Base-by-base conservation (phyloP, 2,329 filamentous ascomycete genomes). In the Microsporum canis region DNA sequence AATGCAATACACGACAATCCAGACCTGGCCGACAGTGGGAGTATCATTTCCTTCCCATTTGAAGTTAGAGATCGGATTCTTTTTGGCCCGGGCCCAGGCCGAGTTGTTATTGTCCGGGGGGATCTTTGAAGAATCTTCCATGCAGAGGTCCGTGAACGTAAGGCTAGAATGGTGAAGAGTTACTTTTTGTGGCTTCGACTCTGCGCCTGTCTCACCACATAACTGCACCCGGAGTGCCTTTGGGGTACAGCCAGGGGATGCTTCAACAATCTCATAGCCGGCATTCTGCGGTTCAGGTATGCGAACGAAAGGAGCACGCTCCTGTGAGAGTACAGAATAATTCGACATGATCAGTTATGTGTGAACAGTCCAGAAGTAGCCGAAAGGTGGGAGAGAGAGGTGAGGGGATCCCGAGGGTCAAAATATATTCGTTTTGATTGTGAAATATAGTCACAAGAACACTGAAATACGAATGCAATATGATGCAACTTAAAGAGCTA, bases 1-100 rank as follows among this genome's bases (percentile, higher is more conserved):
- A 23, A 74, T 70, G 31, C 73, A 71, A 60, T 77, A 71, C 17
- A 76, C 62, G 12, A 75, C 59, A 55, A 71, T 71, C 75, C 75
- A 77, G 31, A 76, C 69, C 60, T 76, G 73, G 0, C 65, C 69
- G 38, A 76, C 62, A 3, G 71, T 69, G 0, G 74, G 73, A 17
- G 70, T 47, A 12, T 63, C 63, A 6, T 55, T 59, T 7, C 63
- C 66, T 8, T 67, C 66, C 75, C 75, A 77, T 58, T 68, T 64
- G 36, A 76, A 65, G 1, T 66, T 64, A 1, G 70, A 71, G 12
- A 69, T 64, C 1, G 70, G 71, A 38, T 66, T 71, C 60, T 71
- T 62, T 33, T 67, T 68, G 23, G 66, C 68, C 5, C 72, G 69
- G 2, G 72, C 75, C 73, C 73, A 77, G 4, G 71, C 63, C 12